Evolutionary conservation across 2,329 filamentous ascomycete genomes (phyloP), one percentile per base, ranked within the genome.

Genomic region (Cladophialophora carrionii): DNA sequence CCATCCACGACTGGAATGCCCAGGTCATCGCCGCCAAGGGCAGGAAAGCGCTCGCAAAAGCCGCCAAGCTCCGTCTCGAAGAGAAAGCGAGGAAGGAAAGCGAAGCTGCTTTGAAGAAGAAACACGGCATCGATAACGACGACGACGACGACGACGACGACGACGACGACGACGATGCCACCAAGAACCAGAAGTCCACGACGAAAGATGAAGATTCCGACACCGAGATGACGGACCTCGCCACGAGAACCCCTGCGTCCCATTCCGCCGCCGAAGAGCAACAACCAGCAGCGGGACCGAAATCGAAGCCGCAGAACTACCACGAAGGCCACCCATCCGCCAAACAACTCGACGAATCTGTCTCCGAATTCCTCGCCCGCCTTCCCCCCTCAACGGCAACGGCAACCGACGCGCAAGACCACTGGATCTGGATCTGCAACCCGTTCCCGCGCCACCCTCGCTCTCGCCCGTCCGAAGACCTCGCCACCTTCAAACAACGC

Each of bases 361-460:
- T 90, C 1, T 76, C 84, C 7, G 82, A 84, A 0, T 96, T 96
- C 71, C 76, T 95, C 1, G 65, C 78, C 8, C 86, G 91, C 8
- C 80, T 93, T 0, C 88, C 89, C 0, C 90, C 91, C 0, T 82
- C 83, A 3, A 88, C 83, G 1, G 90, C 87, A 0, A 76, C 80
- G 2, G 74, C 77, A 3, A 76, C 75, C 0, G 41, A 53, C 26
- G 70, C 78, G 0, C 17, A 43, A n/a, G 31, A 43, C 57, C 80
- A 83, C 0, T 95, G 90, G 89, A 91, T 96, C 55, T 92, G 84
- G 79, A 84, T 90, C 49, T 84, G 83, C 59, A 91, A 91, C 74
- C 89, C 88, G 0, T 83, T 84, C 72, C 67, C 70, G 72, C 24
- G 58, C n/a, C 20, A 26, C 26, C 22, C 24, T 10, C 12, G 54